Evolutionary conservation across 768 basidiomycete species (phyloP).

Genomic region (Mycena indigotica): DNA sequence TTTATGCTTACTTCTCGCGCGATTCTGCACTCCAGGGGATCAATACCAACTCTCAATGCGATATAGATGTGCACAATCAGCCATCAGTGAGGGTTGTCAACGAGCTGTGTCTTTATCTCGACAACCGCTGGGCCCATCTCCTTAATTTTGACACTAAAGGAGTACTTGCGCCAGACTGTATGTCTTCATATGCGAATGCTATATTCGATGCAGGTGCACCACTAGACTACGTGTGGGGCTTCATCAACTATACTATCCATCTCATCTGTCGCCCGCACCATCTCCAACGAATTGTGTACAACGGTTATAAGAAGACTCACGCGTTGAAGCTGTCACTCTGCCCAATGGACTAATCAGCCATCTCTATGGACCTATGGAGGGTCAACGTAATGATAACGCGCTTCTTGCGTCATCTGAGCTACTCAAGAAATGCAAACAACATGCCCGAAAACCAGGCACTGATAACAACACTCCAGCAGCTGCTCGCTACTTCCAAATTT

Average conservation of each 20-base stretch:
- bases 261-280: slow-evolving; percentile 10
- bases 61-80: slow-evolving; percentile 17
- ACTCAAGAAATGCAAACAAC: slow-evolving; percentile 4
- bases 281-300: slow-evolving; percentile 12
- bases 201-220: slow-evolving; percentile 21
- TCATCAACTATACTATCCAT: slow-evolving; percentile 29
- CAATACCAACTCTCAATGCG: slow-evolving; percentile 16
- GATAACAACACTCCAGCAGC: slow-evolving; percentile 6
- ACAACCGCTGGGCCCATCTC: slow-evolving; percentile 24
- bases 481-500: slow-evolving; percentile 22
- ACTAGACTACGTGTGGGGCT: slow-evolving; percentile 19
- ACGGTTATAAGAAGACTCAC: slow-evolving; percentile 32
- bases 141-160: slow-evolving; percentile 21
- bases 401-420: slow-evolving; percentile 16
- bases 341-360: slow-evolving; percentile 26
- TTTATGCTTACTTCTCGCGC: slow-evolving; percentile 17
- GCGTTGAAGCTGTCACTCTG: slow-evolving; percentile 26
- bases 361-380: slow-evolving; percentile 25
- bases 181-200: slow-evolving; percentile 20
- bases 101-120: slow-evolving; percentile 8
- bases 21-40: slow-evolving; percentile 20
- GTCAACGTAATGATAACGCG: slow-evolving; percentile 23
- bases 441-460: slow-evolving; percentile 13
- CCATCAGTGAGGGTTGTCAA: slow-evolving; percentile 25
- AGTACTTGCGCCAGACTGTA: slow-evolving; percentile 7